Evolutionary conservation across 2,329 filamentous ascomycete species (phyloP), one percentile per base, ranked within the genome.

Genomic region (Cercospora sojina): DNA sequence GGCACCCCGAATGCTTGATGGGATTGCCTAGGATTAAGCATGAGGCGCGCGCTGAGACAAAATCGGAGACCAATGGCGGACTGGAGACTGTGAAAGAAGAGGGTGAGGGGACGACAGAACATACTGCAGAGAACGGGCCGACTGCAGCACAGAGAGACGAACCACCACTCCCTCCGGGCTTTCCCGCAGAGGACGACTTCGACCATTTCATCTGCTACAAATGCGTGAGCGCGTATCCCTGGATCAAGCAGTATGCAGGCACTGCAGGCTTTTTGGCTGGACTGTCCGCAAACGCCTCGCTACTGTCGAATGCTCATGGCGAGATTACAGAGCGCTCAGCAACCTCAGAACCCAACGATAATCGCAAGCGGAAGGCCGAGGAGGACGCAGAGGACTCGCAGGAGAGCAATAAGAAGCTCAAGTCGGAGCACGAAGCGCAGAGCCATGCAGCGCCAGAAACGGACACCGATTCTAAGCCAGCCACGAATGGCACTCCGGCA

Each of bases 191-290:
- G 73, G 92, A 97, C 29, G 88, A 90, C 31, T 99, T 99, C 71
- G 92, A 96, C 62, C 87, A 90, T 29, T 90, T 98, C 74, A 85
- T 99, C 41, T 99, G 95, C 82, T 97, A 95, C 82, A 96, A 96
- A 76, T 99, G 95, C 73, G 86, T 96, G 13, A 88, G 93, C 47
- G 87, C 92, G 1, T 87, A 93, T 72, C 91, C 93, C 0, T 99
- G 95, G 95, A 90, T 98, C 77, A 96, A 94, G 80, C 84, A 84
- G 69, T 98, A 98, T 76, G 93, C 91, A 5, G 90, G 90, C 1
- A 87, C 91, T 0, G 76, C 87, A 0, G 93, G 93, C 0, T 98
- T 99, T 74, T 82, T 98, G 0, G 83, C 87, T 0, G 86, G 93
- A 0, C 86, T 97, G 0, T 89, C 88, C 6, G 69, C 72, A 2